Base-by-base conservation (phyloP, 202 grass and related monocot genomes). In the Panicum virgatum region DNA sequence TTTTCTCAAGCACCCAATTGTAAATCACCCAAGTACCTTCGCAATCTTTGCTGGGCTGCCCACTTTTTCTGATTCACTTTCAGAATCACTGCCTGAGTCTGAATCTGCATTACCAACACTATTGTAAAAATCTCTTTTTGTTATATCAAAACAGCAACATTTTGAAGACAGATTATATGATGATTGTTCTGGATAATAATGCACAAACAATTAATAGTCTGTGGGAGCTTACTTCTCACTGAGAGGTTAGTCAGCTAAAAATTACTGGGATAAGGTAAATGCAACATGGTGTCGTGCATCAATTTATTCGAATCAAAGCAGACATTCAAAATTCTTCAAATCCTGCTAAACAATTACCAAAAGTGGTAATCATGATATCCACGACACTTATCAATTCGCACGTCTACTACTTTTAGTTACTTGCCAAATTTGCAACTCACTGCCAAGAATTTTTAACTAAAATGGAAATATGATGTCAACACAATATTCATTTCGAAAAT, bases 31-130 rank as follows among this genome's bases (percentile, higher is more conserved):
- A 77, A 86, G 27, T 88, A 96, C 96, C 92, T 96, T 92, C 1
- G 14, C 56, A 67, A 60, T 78, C 77, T 89, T 91, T 92, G 82
- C 59, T 66, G 88, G 91, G 79, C 83, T 87, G 75, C 58, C 87
- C 85, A 71, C 78, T 63, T 85, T 90, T 48, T 89, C 84, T 29
- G 87, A 84, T 62, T 92, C 91, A 0, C 85, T 91, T 88, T 82
- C 90, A 85, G 57, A 78, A 36, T 92, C 89, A 86, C 89, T 89
- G 77, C 89, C 88, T 14, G 96, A 92, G 43, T 92, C 96, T 79
- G 93, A 92, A 94, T 93, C 93, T 96, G 89, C 79, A 92, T 59
- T 80, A 57, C 50, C 60, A 76, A 69, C 2, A 75, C 58, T 20
- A 62, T 32, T 32, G 12, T 48, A 50, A 53, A 82, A 3, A 34